A percentile compares a stretch with the other conserved stretches of the same genome.
Conservation (phyloP, 768 basidiomycete species). For the Boletellus sp. region DNA sequence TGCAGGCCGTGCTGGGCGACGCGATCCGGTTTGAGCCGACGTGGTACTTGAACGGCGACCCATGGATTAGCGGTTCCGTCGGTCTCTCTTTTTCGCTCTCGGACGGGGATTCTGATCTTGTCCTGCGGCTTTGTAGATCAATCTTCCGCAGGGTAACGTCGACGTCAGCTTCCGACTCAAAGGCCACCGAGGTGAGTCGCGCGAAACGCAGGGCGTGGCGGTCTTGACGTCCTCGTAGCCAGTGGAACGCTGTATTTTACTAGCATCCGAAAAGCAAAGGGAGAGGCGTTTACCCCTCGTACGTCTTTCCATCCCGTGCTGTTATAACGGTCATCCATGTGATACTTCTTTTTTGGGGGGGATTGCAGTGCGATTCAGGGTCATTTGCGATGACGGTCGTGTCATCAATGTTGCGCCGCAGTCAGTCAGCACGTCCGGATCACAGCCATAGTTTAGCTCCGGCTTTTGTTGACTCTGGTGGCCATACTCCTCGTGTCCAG, state of each 20-base stretch:
- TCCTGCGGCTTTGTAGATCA: conserved; percentile 46
- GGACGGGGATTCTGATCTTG: neutral
- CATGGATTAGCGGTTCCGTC: conserved; percentile 66
- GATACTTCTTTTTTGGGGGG: neutral
- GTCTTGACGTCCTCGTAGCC: conserved; percentile 35
- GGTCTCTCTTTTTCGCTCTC: conserved; percentile 23
- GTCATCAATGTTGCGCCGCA: conserved; percentile 35
- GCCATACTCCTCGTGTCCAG: neutral
- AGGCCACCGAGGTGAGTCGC: conserved; percentile 57
- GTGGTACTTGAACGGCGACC: conserved; percentile 70
- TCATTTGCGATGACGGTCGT: conserved; percentile 60
- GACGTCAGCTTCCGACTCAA: conserved; percentile 75
- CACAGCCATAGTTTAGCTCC: neutral
- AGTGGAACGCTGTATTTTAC: conserved; percentile 81
- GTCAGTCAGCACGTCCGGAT: neutral
- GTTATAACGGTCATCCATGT: too few relatives aligned
- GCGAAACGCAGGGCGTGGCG: neutral
- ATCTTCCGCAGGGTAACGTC: conserved; percentile 70
- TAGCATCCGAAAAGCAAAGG: conserved; percentile 74
- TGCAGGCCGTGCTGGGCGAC: conserved; percentile 58
- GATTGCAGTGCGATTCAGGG: conserved; percentile 57
- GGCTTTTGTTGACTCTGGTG: neutral
- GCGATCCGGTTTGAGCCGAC: conserved; percentile 39
- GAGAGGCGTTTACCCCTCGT: conserved; percentile 66
- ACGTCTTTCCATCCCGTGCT: neutral